Conservation (phyloP, 495 filamentous ascomycete genomes). For the Penicillium parvum region DNA sequence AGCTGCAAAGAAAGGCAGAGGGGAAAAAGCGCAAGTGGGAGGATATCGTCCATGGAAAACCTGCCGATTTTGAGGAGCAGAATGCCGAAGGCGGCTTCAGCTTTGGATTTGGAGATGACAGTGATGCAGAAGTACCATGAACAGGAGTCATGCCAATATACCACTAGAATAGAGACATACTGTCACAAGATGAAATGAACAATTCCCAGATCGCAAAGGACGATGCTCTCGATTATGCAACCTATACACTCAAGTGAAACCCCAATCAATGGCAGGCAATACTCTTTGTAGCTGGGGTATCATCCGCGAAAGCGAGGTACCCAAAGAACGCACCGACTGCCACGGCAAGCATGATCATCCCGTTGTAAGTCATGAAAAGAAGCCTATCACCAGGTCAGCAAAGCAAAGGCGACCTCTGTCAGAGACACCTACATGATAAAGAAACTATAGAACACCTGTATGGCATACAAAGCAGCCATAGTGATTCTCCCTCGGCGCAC, state of each 20-base stretch:
- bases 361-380: conserved; percentile 99
- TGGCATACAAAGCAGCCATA: conserved; percentile 79
- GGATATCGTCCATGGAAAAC: conserved; percentile 52
- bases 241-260: too few relatives aligned
- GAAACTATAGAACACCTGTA: conserved; percentile 97
- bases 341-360: conserved; percentile 91
- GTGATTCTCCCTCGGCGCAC: conserved; percentile 62
- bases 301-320: conserved; percentile 73
- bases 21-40: conserved; percentile 86
- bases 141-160: not conserved
- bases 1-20: conserved; percentile 57
- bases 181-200: too few relatives aligned
- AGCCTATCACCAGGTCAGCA: conserved; percentile 54
- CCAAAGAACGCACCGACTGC: conserved; percentile 85
- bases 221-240: not conserved
- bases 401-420: not conserved
- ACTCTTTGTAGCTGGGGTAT: conserved; percentile 67
- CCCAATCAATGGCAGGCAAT: conserved; percentile 91
- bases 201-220: too few relatives aligned
- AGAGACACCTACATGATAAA: conserved; percentile 88
- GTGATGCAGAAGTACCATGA: conserved; percentile 53
- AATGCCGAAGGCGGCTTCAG: conserved; percentile 60
- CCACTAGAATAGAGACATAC: too few relatives aligned
- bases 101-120: conserved; percentile 75
- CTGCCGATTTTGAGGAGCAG: conserved; percentile 38